Evolutionary conservation across 2,329 filamentous ascomycete species (phyloP), one percentile per base, ranked within the genome.

Genomic region (Phoma herbarum): DNA sequence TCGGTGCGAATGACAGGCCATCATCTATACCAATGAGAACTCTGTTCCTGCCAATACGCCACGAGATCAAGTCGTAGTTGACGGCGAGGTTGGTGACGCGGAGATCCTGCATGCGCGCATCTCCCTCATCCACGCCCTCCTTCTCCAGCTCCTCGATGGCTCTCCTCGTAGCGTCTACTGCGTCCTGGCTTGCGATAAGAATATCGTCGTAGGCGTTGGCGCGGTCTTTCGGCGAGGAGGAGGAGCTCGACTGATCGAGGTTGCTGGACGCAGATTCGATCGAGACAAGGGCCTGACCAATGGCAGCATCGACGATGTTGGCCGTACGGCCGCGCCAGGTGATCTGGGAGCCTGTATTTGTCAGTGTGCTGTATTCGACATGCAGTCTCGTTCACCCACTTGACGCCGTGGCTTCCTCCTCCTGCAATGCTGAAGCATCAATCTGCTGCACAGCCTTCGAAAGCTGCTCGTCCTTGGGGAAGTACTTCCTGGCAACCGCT

Each of bases 31-130:
- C 93, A 50, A 92, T 91, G 61, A 99, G 81, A 0, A 97, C 90
- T 52, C 95, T 85, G 77, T 99, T 98, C 46, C 95, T 89, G 25
- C 94, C 94, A 63, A 98, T 91, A 75, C 95, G 86, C 93, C 93
- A 98, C 72, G 92, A 93, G 56, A 99, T 90, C 77, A 97, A 87
- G 65, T 92, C 91, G 76, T 96, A 98, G 77, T 95, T 96, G 56
- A 98, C 92, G 1, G 94, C 93, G 0, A 96, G 96, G 61, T 91
- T 90, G 3, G 93, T 96, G 58, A 99, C 90, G 66, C 97, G 93
- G 44, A 99, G 81, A 68, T 93, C 89, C 78, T 99, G 95, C 88
- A 99, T 93, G 57, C 92, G 87, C 33, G 87, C 80, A 72, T 99
- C 94, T 56, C 92, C 88, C 74, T 92, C 91, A 22, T 91, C 86